Conservation (phyloP, 2,329 filamentous ascomycete species). For the Clonostachys rhizophaga region DNA sequence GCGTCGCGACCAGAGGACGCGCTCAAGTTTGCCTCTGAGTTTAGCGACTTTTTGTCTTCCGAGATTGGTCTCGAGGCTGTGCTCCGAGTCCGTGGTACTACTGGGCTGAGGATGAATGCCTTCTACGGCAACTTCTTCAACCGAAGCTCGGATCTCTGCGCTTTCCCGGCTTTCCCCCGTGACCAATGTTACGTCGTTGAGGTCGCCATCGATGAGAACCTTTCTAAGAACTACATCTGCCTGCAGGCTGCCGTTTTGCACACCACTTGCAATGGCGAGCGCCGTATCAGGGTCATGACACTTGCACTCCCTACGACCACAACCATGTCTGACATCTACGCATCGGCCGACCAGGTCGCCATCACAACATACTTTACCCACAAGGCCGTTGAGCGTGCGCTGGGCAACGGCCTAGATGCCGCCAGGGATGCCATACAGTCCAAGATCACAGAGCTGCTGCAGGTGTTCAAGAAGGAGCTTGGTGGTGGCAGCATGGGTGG, state of each 20-base stretch:
- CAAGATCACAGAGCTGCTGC: constrained; percentile 87
- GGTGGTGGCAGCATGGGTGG: constrained; percentile 94
- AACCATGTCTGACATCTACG: constrained; percentile 85
- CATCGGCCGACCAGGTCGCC: constrained; percentile 89
- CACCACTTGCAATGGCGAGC: constrained; percentile 95
- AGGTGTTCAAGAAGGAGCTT: constrained; percentile 95
- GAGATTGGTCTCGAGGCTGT: constrained; percentile 97
- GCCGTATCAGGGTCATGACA: constrained; percentile 91
- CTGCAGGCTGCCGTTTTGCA: constrained; percentile 93
- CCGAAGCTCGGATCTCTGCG: constrained; percentile 92
- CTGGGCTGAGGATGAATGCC: constrained; percentile 90
- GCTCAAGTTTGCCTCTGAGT: constrained; percentile 95
- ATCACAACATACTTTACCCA: constrained; percentile 94
- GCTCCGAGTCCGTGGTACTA: constrained; percentile 89
- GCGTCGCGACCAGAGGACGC: constrained; percentile 90
- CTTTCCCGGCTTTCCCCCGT: constrained; percentile 95
- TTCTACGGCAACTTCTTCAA: constrained; percentile 99
- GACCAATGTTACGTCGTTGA: constrained; percentile 98
- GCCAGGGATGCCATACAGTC: constrained; percentile 86
- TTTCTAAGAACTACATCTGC: constrained; percentile 88
- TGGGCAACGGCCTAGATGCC: constrained; percentile 83
- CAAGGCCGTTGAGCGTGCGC: constrained; percentile 89
- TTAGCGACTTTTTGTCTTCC: constrained; percentile 93
- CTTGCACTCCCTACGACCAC: constrained; percentile 90
- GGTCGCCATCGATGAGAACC: constrained; percentile 92